Conservation (phyloP, 164 flowering plant species). For the Macadamia integrifolia region DNA sequence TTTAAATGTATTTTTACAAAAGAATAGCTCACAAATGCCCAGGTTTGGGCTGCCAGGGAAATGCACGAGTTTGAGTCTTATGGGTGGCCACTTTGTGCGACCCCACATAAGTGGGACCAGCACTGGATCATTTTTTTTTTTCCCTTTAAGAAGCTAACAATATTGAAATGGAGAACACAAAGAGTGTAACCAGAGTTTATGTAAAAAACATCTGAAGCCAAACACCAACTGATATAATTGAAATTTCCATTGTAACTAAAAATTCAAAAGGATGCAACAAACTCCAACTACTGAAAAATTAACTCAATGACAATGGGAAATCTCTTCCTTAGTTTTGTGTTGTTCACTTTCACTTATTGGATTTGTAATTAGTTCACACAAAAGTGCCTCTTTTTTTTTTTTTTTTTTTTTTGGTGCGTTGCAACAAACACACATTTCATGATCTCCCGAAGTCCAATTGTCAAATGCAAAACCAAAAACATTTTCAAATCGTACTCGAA, state of each 20-base stretch:
- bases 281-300: not conserved
- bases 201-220: not conserved
- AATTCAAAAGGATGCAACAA: not conserved
- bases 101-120: too few species aligned
- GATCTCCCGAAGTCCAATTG: not conserved
- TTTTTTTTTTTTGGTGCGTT: not conserved
- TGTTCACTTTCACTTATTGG: not conserved
- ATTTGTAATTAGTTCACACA: not conserved
- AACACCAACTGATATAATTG: not conserved
- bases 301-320: too few species aligned
- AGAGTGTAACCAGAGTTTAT: not conserved
- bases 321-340: not conserved
- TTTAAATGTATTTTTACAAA: not conserved
- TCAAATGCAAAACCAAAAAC: not conserved
- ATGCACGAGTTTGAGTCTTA: too few species aligned
- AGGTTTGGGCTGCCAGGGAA: too few species aligned
- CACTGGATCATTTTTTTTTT: too few species aligned
- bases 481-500: not conserved
- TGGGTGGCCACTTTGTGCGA: too few species aligned
- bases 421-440: not conserved
- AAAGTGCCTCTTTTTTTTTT: not conserved
- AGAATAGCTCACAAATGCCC: too few species aligned
- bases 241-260: not conserved
- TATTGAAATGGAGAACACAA: not conserved
- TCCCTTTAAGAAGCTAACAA: not conserved